These are phyloP conservation scores for Dichotomocladium elegans DNA, from an alignment of 371 early-diverging fungal species.

Conservation along the genomic window DNA sequence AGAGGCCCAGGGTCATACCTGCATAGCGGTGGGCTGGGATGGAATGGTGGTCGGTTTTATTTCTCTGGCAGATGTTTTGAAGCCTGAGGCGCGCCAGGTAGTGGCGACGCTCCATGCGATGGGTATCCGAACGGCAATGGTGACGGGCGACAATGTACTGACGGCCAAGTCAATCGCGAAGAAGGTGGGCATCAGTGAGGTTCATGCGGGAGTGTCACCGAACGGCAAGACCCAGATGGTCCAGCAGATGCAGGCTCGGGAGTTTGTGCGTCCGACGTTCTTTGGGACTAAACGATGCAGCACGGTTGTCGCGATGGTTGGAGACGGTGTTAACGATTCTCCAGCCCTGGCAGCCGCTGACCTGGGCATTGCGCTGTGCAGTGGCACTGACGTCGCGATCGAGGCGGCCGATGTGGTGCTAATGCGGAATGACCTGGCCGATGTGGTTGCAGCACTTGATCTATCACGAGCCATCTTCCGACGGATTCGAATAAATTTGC, in stretches of 20 bases:
- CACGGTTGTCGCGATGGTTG: constrained; percentile 87
- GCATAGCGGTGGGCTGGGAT: constrained; percentile 72
- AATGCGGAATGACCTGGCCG: constrained; percentile 78
- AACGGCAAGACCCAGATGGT: constrained; percentile 84
- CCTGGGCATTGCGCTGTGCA: constrained; percentile 92
- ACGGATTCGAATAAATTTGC: constrained; percentile 79
- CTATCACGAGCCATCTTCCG: constrained; percentile 80
- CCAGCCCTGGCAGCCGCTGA: constrained; percentile 91
- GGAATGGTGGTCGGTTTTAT: constrained; percentile 68
- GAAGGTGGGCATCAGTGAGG: constrained; percentile 69
- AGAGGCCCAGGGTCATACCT: constrained; percentile 68
- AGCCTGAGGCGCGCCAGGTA: constrained; percentile 72
- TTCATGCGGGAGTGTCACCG: constrained; percentile 92
- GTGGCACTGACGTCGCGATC: constrained; percentile 94
- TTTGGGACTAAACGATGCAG: not conserved
- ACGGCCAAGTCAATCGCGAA: constrained; percentile 76
- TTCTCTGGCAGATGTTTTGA: constrained; percentile 82
- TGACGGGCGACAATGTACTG: constrained; percentile 88
- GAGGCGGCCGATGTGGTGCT: constrained; percentile 89
- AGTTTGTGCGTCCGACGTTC: not conserved
- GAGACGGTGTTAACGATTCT: constrained; percentile 99
- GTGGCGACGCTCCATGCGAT: constrained; percentile 69
- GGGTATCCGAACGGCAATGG: constrained; percentile 81
- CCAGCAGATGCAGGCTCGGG: constrained; percentile 49
- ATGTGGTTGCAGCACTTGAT: constrained; percentile 84